A percentile compares a stretch with the other conserved stretches of the same genome.
Conservation (phyloP, 768 basidiomycete species). For the Leccinum boreale region DNA sequence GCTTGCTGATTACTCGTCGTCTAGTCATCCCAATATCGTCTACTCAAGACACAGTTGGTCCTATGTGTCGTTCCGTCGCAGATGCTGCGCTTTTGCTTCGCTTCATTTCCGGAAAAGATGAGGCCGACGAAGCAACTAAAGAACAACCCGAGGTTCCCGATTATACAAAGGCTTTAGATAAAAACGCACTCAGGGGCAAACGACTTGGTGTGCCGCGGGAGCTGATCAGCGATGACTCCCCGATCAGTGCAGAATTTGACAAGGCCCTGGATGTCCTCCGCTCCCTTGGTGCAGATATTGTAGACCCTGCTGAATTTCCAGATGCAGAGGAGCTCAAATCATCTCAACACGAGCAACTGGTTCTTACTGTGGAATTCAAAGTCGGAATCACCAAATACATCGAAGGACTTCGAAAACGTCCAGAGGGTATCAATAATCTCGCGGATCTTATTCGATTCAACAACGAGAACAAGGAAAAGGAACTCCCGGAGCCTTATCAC, state of each 20-base stretch:
- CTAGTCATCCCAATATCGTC: constrained; percentile 55
- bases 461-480: constrained; percentile 47
- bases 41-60: constrained; percentile 59
- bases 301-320: constrained; percentile 63
- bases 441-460: constrained; percentile 60
- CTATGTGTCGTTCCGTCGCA: constrained; percentile 50
- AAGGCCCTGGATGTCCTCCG: constrained; percentile 36
- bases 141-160: constrained; percentile 55
- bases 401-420: constrained; percentile 45
- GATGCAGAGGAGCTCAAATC: constrained; percentile 46
- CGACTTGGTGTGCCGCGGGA: constrained; percentile 53
- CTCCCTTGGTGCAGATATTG: constrained; percentile 44
- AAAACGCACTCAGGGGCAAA: constrained; percentile 45
- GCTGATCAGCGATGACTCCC: constrained; percentile 23
- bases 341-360: constrained; percentile 49
- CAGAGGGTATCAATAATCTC: constrained; percentile 52
- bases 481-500: constrained; percentile 37
- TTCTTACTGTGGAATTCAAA: constrained; percentile 59
- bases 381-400: constrained; percentile 53
- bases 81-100: constrained; percentile 56
- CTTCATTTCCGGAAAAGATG: constrained; percentile 51
- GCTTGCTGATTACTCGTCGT: not conserved
- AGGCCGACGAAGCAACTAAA: constrained; percentile 50
- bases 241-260: constrained; percentile 36
- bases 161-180: constrained; percentile 50